Conservation (phyloP, 352 stramenopile species). For the Globisporangium recalcitrans region DNA sequence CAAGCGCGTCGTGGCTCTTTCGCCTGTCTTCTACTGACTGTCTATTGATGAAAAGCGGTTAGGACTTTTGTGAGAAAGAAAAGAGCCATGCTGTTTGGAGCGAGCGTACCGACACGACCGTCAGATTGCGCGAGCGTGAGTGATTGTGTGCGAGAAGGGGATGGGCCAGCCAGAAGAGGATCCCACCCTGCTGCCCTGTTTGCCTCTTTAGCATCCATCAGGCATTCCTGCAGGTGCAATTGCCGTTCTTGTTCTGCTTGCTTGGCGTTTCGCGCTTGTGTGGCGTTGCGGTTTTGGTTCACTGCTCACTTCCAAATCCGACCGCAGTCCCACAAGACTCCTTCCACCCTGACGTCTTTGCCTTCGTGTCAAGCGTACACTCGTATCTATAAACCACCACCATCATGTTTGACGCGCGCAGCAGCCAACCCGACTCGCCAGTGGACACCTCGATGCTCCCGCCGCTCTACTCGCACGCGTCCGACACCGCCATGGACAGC, state of each 20-base stretch:
- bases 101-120: neutral
- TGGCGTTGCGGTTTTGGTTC: neutral
- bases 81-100: too few relatives aligned
- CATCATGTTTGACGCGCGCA: conserved; percentile 19
- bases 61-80: neutral
- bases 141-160: conserved; percentile 7
- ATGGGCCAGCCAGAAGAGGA: conserved; percentile 6
- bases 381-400: conserved; percentile 8
- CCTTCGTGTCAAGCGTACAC: conserved; percentile 2
- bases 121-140: conserved; percentile 1
- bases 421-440: conserved; percentile 45
- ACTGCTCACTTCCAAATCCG: conserved; percentile 19
- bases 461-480: conserved; percentile 39
- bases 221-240: too few relatives aligned
- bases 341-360: conserved; percentile 8
- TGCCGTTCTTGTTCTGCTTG: too few relatives aligned
- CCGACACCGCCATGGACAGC: conserved; percentile 17
- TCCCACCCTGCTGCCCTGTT: neutral
- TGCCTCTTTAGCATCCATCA: neutral
- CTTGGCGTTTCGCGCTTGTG: too few relatives aligned
- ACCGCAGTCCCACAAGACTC: conserved; percentile 17
- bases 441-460: conserved; percentile 76
- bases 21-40: neutral
- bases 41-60: neutral
- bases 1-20: neutral